These are phyloP conservation scores for Phytophthora constricta DNA, from an alignment of 352 stramenopile species.

Conservation along the genomic window DNA sequence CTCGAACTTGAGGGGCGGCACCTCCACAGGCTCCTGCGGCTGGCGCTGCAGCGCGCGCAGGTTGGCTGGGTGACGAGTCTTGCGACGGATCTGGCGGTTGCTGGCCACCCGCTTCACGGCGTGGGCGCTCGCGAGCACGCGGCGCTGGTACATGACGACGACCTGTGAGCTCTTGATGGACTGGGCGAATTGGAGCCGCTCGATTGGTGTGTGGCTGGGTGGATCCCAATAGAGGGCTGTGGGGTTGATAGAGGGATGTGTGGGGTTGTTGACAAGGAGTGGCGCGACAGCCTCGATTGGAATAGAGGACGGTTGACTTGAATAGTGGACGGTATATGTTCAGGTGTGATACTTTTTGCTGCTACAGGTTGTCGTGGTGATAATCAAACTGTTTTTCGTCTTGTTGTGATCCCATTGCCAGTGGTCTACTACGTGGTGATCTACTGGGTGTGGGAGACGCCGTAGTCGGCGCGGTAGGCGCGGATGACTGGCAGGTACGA, in stretches of 20 bases:
- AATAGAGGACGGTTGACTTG: too few species aligned
- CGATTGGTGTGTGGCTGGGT: conserved; percentile 26
- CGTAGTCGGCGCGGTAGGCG: conserved; percentile 78
- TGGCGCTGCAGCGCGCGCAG: conserved; percentile 73
- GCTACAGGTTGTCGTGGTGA: too few species aligned
- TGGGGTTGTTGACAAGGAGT: conserved; percentile 6
- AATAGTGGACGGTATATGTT: too few species aligned
- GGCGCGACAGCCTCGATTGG: not conserved
- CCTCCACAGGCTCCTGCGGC: conserved; percentile 52
- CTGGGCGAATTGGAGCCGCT: conserved; percentile 18
- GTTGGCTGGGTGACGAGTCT: conserved; percentile 76
- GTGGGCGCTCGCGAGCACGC: conserved; percentile 53
- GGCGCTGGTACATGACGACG: conserved; percentile 66
- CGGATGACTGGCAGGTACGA: conserved; percentile 77
- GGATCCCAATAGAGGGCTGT: not conserved
- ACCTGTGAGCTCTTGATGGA: conserved; percentile 27
- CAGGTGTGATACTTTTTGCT: too few species aligned
- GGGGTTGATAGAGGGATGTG: conserved; percentile 3
- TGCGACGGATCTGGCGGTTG: conserved; percentile 88
- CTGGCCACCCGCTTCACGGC: conserved; percentile 74
- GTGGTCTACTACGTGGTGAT: too few species aligned
- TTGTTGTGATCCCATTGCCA: too few species aligned
- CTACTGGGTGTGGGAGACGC: conserved; percentile 51
- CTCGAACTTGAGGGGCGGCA: conserved; percentile 84
- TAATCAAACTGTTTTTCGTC: too few species aligned